Conservation (phyloP, 495 filamentous ascomycete genomes). For the Annulohypoxylon nitens region DNA sequence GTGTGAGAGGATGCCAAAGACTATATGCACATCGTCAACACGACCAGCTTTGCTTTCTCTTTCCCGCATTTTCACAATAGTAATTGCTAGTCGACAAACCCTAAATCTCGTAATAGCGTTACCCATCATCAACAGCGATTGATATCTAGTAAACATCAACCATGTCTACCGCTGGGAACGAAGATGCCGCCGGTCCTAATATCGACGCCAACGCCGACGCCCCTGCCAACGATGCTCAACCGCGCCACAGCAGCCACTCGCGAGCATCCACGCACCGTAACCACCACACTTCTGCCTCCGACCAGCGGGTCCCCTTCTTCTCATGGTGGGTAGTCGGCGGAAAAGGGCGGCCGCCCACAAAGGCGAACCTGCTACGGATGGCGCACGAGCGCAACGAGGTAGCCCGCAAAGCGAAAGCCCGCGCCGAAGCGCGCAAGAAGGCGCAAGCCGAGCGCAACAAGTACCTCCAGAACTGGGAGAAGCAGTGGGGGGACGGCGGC, state of each 20-base stretch:
- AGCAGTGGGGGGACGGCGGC: conserved; percentile 24
- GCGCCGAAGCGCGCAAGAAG: conserved; percentile 9
- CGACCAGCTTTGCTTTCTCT: not conserved
- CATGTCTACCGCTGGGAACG: too few species aligned
- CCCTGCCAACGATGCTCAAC: not conserved
- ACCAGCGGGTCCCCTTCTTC: not conserved
- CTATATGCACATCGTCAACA: not conserved
- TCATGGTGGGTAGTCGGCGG: conserved; percentile 38
- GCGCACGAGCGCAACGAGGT: conserved; percentile 37
- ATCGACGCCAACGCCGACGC: not conserved
- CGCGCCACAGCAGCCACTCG: not conserved
- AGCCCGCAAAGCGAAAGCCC: not conserved
- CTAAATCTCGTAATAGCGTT: not conserved
- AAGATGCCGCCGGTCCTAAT: too few species aligned
- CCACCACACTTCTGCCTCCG: not conserved
- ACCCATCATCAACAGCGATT: not conserved
- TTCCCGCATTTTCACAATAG: not conserved
- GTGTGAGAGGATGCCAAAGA: not conserved
- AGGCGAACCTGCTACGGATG: conserved; percentile 29
- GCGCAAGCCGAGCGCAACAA: conserved; percentile 13
- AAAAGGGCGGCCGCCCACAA: conserved; percentile 33
- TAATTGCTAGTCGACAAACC: not conserved
- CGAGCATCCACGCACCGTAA: not conserved
- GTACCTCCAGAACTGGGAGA: conserved; percentile 25
- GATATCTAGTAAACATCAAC: not conserved